phyloP scores from a whole-genome alignment of 129 eudicot genomes.

The Flaveria trinervia region DNA sequence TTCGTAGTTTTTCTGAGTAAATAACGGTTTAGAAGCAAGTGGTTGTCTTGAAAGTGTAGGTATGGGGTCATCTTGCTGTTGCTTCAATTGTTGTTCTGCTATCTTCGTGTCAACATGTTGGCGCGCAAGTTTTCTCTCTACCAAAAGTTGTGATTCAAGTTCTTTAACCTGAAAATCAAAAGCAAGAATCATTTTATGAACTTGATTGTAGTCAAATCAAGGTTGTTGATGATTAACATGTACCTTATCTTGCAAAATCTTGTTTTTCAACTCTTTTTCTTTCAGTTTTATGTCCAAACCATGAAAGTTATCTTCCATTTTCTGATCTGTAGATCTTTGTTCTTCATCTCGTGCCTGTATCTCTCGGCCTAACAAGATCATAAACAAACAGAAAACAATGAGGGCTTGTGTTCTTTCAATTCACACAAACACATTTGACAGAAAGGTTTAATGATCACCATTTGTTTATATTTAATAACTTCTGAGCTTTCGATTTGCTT shows the following conservation, averaged over 20 bases:
- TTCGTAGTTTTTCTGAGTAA: constrained; percentile 28
- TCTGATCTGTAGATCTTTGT: constrained; percentile 76
- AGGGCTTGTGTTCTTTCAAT: not conserved
- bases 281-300: constrained; percentile 74
- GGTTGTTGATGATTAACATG: not conserved
- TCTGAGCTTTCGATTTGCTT: constrained; percentile 85
- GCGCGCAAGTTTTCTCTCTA: constrained; percentile 87
- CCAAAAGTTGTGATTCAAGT: constrained; percentile 82
- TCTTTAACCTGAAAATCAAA: constrained; percentile 70
- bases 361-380: constrained; percentile 62
- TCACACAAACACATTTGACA: not conserved
- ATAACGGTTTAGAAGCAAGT: constrained; percentile 47
- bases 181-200: constrained; percentile 10
- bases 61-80: constrained; percentile 48
- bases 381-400: constrained; percentile 15
- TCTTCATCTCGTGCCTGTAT: constrained; percentile 65
- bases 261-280: constrained; percentile 81
- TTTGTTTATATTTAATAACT: constrained; percentile 69
- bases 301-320: constrained; percentile 71
- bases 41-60: constrained; percentile 53
- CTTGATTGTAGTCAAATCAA: constrained; percentile 15
- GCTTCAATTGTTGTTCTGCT: constrained; percentile 69
- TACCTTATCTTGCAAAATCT: constrained; percentile 88
- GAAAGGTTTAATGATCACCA: constrained; percentile 52
- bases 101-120: constrained; percentile 85